A percentile compares a stretch with the other conserved stretches of the same genome.
These are phyloP conservation scores for Tetradesmus lagerheimii DNA, from an alignment of 139 green algal species.

Conservation along the genomic window DNA sequence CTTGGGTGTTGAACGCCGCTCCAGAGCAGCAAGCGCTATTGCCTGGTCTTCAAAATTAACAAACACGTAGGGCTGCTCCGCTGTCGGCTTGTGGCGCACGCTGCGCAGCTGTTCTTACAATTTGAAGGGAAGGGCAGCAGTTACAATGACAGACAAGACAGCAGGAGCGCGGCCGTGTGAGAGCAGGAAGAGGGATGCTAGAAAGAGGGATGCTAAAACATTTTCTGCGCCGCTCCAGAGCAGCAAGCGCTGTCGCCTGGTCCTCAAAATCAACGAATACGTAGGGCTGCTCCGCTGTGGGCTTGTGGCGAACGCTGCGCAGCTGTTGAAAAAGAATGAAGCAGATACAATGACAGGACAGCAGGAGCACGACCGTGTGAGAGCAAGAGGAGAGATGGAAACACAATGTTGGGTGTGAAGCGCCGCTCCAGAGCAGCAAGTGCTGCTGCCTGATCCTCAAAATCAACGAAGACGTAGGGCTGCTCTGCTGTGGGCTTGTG, in stretches of 20 bases:
- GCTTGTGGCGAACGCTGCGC: no score
- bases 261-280: no score
- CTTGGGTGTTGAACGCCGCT: no score
- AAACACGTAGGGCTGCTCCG: slow-evolving; percentile 17
- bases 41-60: slow-evolving; percentile 26
- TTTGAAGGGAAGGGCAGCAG: not conserved
- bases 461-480: slow-evolving; percentile 34
- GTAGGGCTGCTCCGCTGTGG: no score
- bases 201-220: no score
- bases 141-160: not conserved
- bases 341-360: not conserved
- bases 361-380: not conserved
- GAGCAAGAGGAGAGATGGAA: not conserved
- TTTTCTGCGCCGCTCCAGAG: not conserved
- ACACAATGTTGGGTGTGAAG: not conserved
- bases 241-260: not conserved
- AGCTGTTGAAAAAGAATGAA: no score
- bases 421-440: not conserved
- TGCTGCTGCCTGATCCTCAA: not conserved
- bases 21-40: not conserved
- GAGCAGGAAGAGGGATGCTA: no score
- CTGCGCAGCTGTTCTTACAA: not conserved
- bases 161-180: not conserved
- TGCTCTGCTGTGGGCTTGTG: slow-evolving; percentile 26
- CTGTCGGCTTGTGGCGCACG: slow-evolving; percentile 26